Base-by-base conservation (phyloP, 164 flowering plant species). In the Warburgia ugandensis region DNA sequence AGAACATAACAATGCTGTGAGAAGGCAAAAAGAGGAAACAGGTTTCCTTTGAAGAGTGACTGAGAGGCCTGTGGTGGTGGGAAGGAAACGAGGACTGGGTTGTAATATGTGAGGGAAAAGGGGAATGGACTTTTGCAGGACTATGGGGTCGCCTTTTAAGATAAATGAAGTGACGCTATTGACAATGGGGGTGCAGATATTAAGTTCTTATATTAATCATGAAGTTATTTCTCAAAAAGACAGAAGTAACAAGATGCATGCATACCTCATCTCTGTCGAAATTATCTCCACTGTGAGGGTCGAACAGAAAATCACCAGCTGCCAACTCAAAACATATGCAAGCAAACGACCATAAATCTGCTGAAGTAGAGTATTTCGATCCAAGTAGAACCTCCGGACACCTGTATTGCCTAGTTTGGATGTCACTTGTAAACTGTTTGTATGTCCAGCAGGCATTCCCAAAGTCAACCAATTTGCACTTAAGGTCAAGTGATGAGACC, bases 361-460 rank as follows among this genome's bases (percentile, higher is more conserved):
- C 97, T 1, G 94, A 67, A 21, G 92, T 81, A 17, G 97, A 89
- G 64, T 89, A 89, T 54, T 81, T 81, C 4, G 95, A 81, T 44
- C 92, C 94, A 55, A 89, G 79, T 14, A 89, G 71, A 68, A 86
- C 95, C 70, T 89, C 97, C 0, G 95, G 83, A 42, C 78, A 73
- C 41, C 83, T 71, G 50, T 80, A 77, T 45, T 77, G 82, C 57
- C 82, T 67, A 27, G 97, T 89, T 65, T 89, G 97, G 33, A 89
- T 83, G 54, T 89, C 97, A 66, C 70, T 77, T 23, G 97, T 83
- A 48, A 89, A 83, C 58, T 86, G 92, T 58, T 85, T 86, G 50
- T 86, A 77, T 2, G 92, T 81, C 90, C 97, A 86, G 65, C 97
- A 89, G 21, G 97, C 94, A 77, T 86, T 89, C 33, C 97, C 97